Conservation (phyloP, 805 yeast genomes). For the Barnettozyma vustinii region DNA sequence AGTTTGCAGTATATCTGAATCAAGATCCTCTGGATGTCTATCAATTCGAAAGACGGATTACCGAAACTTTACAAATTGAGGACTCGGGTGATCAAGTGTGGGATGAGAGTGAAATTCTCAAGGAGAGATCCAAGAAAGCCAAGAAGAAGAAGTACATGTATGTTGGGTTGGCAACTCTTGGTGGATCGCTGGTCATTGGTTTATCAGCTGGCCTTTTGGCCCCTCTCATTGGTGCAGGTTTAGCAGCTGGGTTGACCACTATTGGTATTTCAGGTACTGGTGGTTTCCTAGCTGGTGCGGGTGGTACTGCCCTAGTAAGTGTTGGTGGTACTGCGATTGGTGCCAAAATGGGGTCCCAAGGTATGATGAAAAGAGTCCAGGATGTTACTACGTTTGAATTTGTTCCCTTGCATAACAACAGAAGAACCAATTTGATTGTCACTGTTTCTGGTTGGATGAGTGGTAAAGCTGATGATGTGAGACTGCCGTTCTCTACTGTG, state of each 20-base stretch:
- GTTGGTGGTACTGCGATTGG: constrained; percentile 89
- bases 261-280: constrained; percentile 92
- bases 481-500: constrained; percentile 92
- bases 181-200: constrained; percentile 93
- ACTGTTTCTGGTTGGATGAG: constrained; percentile 98
- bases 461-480: constrained; percentile 89
- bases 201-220: constrained; percentile 93
- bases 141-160: constrained; percentile 68
- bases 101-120: constrained; percentile 66
- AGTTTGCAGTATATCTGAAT: constrained; percentile 58
- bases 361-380: constrained; percentile 84
- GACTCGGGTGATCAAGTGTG: constrained; percentile 74
- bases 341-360: constrained; percentile 78
- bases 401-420: constrained; percentile 86
- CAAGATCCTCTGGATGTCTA: constrained; percentile 62
- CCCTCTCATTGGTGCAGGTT: constrained; percentile 97
- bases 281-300: constrained; percentile 91
- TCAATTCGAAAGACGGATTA: constrained; percentile 86
- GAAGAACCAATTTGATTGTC: constrained; percentile 77
- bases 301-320: constrained; percentile 92
- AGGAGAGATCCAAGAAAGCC: constrained; percentile 61
- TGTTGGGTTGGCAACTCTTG: constrained; percentile 92
- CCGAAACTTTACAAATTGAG: constrained; percentile 86
- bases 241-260: constrained; percentile 95
- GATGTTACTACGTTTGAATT: constrained; percentile 92